Evolutionary conservation across 2,329 filamentous ascomycete species (phyloP).

Genomic region (Tympanopsis confertula): DNA sequence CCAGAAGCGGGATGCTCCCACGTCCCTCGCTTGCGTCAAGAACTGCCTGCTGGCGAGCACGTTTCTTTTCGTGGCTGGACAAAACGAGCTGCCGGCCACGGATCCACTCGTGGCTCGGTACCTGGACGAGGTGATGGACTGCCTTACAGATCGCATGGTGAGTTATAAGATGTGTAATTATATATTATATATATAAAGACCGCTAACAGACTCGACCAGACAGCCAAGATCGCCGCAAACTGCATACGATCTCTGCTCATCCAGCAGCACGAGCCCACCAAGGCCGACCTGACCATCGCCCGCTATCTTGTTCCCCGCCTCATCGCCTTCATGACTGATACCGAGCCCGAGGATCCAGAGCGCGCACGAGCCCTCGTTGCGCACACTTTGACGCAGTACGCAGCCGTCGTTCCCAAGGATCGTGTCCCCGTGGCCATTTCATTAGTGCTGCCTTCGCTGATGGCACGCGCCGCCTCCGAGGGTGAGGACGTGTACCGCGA

Average conservation of each 20-base stretch:
- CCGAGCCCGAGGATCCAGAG: conserved; percentile 67
- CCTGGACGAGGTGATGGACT: conserved; percentile 72
- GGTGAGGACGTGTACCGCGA: conserved; percentile 52
- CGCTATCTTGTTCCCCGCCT: conserved; percentile 66
- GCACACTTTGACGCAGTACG: conserved; percentile 64
- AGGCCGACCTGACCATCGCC: conserved; percentile 62
- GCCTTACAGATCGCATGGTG: conserved; percentile 66
- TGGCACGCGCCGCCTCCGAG: conserved; percentile 60
- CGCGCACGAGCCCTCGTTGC: conserved; percentile 59
- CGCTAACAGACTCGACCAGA: conserved; percentile 44
- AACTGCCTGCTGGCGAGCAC: conserved; percentile 83
- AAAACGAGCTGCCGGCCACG: conserved; percentile 59
- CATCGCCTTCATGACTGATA: conserved; percentile 61
- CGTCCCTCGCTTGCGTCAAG: conserved; percentile 78
- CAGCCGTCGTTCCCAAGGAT: conserved; percentile 32
- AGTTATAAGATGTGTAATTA: conserved; percentile 8
- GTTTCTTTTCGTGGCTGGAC: conserved; percentile 73
- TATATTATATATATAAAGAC: too few relatives aligned
- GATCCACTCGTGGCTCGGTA: conserved; percentile 68
- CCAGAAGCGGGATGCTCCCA: conserved; percentile 63
- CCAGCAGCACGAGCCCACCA: conserved; percentile 39
- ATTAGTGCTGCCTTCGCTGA: conserved; percentile 65
- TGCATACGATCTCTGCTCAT: conserved; percentile 79
- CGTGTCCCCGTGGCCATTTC: conserved; percentile 53
- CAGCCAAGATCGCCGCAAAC: conserved; percentile 78